A percentile compares a stretch with the other conserved stretches of the same genome.
phyloP scores from a whole-genome alignment of 139 green algal species.

The Coelastrella sp. region DNA sequence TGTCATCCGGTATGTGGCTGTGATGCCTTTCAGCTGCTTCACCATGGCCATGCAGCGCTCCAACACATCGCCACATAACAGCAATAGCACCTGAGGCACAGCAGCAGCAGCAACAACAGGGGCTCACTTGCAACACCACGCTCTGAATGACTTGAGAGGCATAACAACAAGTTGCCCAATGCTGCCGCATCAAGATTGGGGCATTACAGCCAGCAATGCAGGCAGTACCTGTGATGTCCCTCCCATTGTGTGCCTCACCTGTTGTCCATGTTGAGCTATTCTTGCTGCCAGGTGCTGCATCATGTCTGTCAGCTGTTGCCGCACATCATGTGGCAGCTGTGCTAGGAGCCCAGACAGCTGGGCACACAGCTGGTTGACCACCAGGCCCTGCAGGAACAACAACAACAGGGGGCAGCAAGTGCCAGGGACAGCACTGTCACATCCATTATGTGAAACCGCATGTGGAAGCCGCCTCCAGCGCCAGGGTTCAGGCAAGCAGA shows the following conservation, averaged over 20 bases:
- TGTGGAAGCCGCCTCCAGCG: too few relatives aligned
- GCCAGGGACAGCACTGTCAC: not conserved
- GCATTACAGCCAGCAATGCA: not conserved
- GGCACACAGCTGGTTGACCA: not conserved
- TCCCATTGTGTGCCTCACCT: not conserved
- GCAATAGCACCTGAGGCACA: conserved; percentile 40
- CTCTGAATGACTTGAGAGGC: too few relatives aligned
- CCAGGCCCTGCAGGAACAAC: conserved; percentile 20
- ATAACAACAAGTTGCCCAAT: not conserved
- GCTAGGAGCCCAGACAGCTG: not conserved
- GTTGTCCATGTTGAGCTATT: conserved; percentile 34
- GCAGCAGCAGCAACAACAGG: too few relatives aligned
- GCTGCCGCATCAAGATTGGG: too few relatives aligned
- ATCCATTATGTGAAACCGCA: too few relatives aligned
- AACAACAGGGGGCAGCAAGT: not conserved
- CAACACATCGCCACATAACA: conserved; percentile 46
- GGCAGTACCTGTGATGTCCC: not conserved
- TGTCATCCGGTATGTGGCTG: conserved; percentile 95
- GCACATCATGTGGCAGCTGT: conserved; percentile 14
- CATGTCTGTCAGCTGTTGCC: not conserved
- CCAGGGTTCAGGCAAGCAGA: too few relatives aligned
- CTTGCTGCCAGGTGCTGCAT: not conserved
- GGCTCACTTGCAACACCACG: too few relatives aligned
- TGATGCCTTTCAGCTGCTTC: conserved; percentile 93
- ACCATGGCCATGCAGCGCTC: conserved; percentile 69